Evolutionary conservation across 2,329 filamentous ascomycete genomes (phyloP).

Genomic region (Ceratocystis destructans): DNA sequence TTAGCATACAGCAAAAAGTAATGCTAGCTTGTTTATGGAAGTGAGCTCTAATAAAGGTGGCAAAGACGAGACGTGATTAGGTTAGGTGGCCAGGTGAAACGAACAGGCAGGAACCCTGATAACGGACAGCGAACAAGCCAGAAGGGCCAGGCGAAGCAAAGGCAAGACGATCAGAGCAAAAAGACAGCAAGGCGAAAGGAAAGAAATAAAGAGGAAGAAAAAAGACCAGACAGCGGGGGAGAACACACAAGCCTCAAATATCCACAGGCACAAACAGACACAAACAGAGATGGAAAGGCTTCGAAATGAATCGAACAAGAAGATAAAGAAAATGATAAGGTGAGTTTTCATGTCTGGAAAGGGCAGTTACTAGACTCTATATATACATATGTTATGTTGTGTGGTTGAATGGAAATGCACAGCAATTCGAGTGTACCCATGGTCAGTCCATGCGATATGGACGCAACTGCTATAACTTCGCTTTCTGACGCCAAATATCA

Average conservation of each 20-base stretch:
- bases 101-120: background rate
- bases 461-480: background rate
- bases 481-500: background rate
- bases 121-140: background rate
- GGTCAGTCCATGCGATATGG: background rate
- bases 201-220: background rate
- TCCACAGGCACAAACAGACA: background rate
- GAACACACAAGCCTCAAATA: background rate
- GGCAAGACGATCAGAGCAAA: background rate
- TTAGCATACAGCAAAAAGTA: constrained; percentile 3
- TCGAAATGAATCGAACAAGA: background rate
- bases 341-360: background rate
- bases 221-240: background rate
- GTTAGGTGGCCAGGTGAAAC: constrained; percentile 4
- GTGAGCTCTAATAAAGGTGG: constrained; percentile 9
- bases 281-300: background rate
- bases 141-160: background rate
- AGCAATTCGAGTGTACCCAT: background rate
- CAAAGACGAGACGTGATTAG: background rate
- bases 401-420: background rate
- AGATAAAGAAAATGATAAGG: background rate
- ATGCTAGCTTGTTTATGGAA: constrained; percentile 3
- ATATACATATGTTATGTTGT: background rate
- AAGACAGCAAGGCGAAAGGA: background rate
- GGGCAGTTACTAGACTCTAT: background rate